Percentiles rank a stretch among this genome's conserved stretches.
Evolutionary conservation across 2,329 filamentous ascomycete species (phyloP).

Genomic region (Berkeleyomyces basicola): DNA sequence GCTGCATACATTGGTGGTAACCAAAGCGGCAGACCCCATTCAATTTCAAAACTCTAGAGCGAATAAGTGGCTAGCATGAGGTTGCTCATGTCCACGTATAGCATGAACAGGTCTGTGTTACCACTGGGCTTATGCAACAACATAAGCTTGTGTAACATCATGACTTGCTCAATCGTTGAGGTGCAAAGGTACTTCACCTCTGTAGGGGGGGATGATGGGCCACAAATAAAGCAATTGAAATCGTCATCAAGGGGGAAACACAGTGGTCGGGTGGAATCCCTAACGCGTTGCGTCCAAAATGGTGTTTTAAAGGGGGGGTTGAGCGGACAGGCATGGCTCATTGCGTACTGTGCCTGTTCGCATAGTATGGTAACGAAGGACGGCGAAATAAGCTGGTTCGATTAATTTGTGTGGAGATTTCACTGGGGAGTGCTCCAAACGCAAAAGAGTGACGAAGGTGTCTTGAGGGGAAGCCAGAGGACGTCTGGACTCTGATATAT

Average conservation of each 20-base stretch:
- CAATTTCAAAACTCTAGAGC: not conserved
- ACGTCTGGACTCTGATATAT: not conserved
- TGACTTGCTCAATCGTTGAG: not conserved
- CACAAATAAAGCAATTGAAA: not conserved
- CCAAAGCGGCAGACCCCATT: too few species aligned
- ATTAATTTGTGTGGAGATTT: conserved; percentile 11
- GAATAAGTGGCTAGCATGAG: not conserved
- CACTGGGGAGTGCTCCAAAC: not conserved
- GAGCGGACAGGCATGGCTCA: conserved; percentile 12
- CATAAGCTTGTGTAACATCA: not conserved
- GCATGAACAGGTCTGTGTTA: not conserved
- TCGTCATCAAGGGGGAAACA: not conserved
- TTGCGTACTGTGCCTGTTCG: conserved; percentile 3
- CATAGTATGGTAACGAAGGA: not conserved
- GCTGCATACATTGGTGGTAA: too few species aligned
- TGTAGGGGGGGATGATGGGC: not conserved
- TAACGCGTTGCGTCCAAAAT: not conserved
- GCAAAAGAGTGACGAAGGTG: not conserved
- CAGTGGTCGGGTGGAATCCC: not conserved
- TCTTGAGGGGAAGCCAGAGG: not conserved
- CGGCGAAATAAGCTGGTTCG: not conserved
- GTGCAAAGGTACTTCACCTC: not conserved
- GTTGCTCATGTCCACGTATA: not conserved
- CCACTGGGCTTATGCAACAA: not conserved
- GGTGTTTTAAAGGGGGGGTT: not conserved